Percentiles rank a stretch among this genome's conserved stretches.
Conservation (phyloP, 2,329 filamentous ascomycete species). For the Epichloe amarillans region DNA sequence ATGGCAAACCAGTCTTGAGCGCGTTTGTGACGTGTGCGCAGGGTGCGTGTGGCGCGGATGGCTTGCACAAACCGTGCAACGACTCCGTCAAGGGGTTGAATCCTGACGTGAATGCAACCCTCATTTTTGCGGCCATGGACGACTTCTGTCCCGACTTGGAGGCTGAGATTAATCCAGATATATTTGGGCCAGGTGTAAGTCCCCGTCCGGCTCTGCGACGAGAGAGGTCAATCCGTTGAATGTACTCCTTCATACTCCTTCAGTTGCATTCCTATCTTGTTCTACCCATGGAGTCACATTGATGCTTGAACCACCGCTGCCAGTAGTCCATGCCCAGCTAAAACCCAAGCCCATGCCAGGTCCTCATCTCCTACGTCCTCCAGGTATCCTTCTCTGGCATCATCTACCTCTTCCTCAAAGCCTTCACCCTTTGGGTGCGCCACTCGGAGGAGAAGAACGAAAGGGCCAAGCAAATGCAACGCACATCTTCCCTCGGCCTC, state of each 20-base stretch:
- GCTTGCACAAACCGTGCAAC: constrained; percentile 19
- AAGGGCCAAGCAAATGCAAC: neutral
- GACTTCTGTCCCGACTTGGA: constrained; percentile 22
- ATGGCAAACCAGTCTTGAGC: constrained; percentile 17
- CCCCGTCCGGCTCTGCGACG: too few relatives aligned
- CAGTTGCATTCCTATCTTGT: too few relatives aligned
- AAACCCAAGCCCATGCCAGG: constrained; percentile 9
- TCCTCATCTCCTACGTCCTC: constrained; percentile 25
- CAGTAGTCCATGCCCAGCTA: too few relatives aligned
- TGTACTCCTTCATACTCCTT: too few relatives aligned
- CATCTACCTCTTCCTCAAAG: constrained; percentile 21
- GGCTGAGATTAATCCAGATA: constrained; percentile 26
- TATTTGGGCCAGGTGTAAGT: constrained; percentile 25
- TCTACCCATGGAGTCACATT: too few relatives aligned
- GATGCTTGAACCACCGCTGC: too few relatives aligned
- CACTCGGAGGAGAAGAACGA: constrained; percentile 16
- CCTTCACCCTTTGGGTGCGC: constrained; percentile 22
- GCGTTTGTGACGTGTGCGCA: constrained; percentile 22
- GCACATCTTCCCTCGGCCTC: constrained; percentile 6
- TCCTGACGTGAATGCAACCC: constrained; percentile 13
- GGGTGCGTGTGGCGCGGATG: constrained; percentile 22
- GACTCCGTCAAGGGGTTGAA: constrained; percentile 14
- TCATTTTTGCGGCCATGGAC: constrained; percentile 20
- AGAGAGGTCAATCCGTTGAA: too few relatives aligned
- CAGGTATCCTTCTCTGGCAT: constrained; percentile 23